phyloP scores from a whole-genome alignment of 2,329 filamentous ascomycete species.

The Cercospora sp. region DNA sequence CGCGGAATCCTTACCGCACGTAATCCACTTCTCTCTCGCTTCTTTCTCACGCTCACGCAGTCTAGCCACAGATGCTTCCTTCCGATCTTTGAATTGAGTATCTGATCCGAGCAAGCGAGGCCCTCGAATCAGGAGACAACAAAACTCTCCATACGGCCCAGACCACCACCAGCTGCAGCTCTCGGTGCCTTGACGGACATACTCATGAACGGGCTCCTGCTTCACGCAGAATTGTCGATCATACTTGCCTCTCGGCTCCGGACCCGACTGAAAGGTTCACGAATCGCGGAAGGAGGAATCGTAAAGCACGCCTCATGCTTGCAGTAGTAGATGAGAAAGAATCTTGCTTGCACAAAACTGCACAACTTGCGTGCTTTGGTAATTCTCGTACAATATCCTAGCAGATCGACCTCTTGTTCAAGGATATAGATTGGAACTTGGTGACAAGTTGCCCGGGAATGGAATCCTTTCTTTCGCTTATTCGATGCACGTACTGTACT shows the following conservation, averaged over 20 bases:
- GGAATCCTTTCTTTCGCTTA: background rate
- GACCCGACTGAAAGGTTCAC: background rate
- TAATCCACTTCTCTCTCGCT: background rate
- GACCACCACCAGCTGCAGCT: background rate
- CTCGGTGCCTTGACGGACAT: constrained; percentile 8
- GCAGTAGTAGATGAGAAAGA: background rate
- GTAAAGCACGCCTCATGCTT: background rate
- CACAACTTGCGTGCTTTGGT: background rate
- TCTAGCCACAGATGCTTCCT: background rate
- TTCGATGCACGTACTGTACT: background rate
- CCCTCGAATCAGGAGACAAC: background rate
- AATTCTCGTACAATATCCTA: background rate
- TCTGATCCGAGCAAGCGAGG: background rate
- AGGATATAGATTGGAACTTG: background rate
- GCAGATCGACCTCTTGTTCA: background rate
- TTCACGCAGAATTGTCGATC: background rate
- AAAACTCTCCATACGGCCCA: background rate
- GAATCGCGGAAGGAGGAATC: background rate
- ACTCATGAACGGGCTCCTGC: background rate
- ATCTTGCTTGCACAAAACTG: background rate
- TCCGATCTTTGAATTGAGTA: background rate
- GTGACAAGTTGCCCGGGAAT: background rate
- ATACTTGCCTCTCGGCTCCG: background rate
- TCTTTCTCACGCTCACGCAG: background rate
- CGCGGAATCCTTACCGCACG: background rate